These are phyloP conservation scores for Amaranthus tricolor DNA, from an alignment of 179 eudicot species.

Conservation along the genomic window DNA sequence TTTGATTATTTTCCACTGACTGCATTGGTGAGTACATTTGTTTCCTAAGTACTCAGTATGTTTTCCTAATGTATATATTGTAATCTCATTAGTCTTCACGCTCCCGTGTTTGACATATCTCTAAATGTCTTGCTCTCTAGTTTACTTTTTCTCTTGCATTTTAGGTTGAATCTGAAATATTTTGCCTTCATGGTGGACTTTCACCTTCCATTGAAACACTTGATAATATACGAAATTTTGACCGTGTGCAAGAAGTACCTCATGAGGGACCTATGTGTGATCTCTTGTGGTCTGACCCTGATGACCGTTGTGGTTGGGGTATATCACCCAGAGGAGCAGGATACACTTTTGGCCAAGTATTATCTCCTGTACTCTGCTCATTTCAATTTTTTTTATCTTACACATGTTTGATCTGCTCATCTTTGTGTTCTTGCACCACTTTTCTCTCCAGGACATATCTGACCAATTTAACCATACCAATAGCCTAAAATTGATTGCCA, in stretches of 20 bases:
- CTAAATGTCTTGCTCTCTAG: not conserved
- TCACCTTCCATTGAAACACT: conserved; percentile 96
- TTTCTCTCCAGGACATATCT: conserved; percentile 70
- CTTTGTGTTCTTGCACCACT: not conserved
- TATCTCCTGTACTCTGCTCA: not conserved
- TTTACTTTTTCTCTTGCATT: not conserved
- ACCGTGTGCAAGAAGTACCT: conserved; percentile 99
- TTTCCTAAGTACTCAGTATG: too few relatives aligned
- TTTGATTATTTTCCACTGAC: conserved; percentile 94
- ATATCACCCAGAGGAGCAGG: conserved; percentile 99
- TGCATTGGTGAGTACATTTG: conserved; percentile 67
- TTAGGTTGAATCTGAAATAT: conserved; percentile 92
- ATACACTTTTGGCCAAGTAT: conserved; percentile 95
- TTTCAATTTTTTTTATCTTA: not conserved
- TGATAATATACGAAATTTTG: conserved; percentile 87
- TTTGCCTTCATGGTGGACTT: conserved; percentile 94
- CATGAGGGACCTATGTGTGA: conserved; percentile 99
- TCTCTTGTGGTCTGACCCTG: conserved; percentile 98
- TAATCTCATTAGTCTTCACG: not conserved
- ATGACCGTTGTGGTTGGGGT: conserved; percentile 99
- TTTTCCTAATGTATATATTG: too few relatives aligned
- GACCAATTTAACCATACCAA: conserved; percentile 96
- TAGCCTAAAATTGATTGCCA: conserved; percentile 83
- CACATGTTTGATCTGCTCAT: not conserved
- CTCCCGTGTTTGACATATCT: not conserved